phyloP scores from a whole-genome alignment of 805 yeast species.

The Schwanniomyces vanrijiae region DNA sequence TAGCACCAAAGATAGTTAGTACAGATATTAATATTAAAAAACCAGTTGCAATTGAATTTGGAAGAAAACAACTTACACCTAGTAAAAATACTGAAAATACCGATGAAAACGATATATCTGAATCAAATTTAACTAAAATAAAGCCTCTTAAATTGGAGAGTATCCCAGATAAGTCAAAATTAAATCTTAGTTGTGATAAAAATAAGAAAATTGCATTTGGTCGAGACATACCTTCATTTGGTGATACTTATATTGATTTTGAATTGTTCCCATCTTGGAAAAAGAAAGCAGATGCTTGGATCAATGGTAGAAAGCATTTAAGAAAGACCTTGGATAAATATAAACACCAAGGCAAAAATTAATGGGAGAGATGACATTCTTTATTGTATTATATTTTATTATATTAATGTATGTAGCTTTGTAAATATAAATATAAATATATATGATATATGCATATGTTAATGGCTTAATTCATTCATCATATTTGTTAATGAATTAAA shows the following conservation, averaged over 20 bases:
- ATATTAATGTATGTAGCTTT: neutral
- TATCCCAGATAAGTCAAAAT: neutral
- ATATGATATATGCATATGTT: conserved; percentile 2
- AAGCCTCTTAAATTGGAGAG: neutral
- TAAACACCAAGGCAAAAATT: neutral
- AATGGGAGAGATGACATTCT: neutral
- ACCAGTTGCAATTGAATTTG: neutral
- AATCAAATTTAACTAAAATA: neutral
- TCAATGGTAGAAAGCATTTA: conserved; percentile 2
- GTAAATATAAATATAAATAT: neutral
- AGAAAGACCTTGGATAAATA: conserved; percentile 2
- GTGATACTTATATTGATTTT: conserved; percentile 1
- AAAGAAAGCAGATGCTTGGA: conserved; percentile 4
- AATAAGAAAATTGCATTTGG: conserved; percentile 8
- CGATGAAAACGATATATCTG: neutral
- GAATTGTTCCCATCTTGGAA: conserved; percentile 3
- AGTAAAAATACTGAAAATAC: neutral
- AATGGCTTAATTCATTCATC: conserved; percentile 11
- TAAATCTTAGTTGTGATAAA: conserved; percentile 2
- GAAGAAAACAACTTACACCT: neutral
- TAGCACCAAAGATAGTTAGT: conserved; percentile 21
- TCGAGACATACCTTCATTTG: conserved; percentile 2
- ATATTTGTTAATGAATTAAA: conserved; percentile 7
- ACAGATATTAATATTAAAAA: neutral
- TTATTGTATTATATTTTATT: neutral